These are phyloP conservation scores for Porogramme epimiltina DNA, from an alignment of 1,284 basidiomycete genomes.

Conservation along the genomic window DNA sequence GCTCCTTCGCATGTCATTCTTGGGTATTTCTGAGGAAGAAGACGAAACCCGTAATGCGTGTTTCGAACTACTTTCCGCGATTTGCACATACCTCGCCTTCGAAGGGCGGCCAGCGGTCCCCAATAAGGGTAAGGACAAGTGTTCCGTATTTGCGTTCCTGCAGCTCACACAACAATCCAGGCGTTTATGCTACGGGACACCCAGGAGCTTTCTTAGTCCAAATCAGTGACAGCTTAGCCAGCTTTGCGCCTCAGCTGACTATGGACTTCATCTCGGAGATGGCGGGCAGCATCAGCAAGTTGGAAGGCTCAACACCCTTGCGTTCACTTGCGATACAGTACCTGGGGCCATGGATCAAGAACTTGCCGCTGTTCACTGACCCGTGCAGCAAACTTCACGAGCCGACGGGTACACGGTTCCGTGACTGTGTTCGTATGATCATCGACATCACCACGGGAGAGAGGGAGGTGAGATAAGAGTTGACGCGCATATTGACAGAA, in stretches of 20 bases:
- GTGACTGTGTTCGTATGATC: constrained; percentile 77
- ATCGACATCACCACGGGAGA: constrained; percentile 76
- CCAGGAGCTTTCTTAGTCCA: constrained; percentile 62
- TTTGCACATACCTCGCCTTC: constrained; percentile 78
- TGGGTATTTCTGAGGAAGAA: constrained; percentile 73
- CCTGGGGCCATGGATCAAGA: constrained; percentile 85
- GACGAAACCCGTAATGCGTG: constrained; percentile 78
- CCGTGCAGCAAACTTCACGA: constrained; percentile 69
- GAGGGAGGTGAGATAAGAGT: constrained; percentile 51
- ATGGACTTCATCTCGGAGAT: constrained; percentile 88
- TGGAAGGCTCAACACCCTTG: constrained; percentile 47
- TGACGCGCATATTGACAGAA: not conserved
- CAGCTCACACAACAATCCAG: constrained; percentile 34
- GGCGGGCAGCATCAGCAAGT: constrained; percentile 62
- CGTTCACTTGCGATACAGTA: constrained; percentile 78
- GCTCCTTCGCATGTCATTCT: constrained; percentile 79
- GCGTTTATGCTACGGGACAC: constrained; percentile 76
- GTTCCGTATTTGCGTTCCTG: too few relatives aligned
- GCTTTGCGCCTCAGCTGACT: constrained; percentile 77
- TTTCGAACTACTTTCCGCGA: constrained; percentile 76
- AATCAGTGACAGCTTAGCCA: constrained; percentile 74
- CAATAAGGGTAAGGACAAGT: constrained; percentile 57
- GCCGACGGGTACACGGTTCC: constrained; percentile 67
- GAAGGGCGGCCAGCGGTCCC: constrained; percentile 70
- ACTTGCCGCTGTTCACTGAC: constrained; percentile 72